Percentiles rank a stretch among this genome's conserved stretches.
These are phyloP conservation scores for Fusarium agapanthi DNA, from an alignment of 2,329 filamentous ascomycete species.

Conservation along the genomic window DNA sequence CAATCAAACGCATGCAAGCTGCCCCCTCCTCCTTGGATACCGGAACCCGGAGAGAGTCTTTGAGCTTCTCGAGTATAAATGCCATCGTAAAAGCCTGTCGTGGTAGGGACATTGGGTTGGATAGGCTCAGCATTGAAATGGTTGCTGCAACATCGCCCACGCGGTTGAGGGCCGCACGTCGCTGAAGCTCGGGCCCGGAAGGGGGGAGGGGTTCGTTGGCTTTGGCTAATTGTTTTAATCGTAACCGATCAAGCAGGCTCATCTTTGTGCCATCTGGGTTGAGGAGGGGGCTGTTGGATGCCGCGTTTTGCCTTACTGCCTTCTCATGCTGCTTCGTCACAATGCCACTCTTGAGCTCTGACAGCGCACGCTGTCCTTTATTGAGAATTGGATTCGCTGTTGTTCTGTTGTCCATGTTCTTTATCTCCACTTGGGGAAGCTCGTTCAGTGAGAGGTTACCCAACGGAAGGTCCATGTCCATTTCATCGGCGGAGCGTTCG, in stretches of 20 bases:
- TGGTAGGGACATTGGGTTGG: conserved; percentile 57
- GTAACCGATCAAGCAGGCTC: conserved; percentile 79
- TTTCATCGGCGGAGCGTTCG: conserved; percentile 34
- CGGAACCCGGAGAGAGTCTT: conserved; percentile 70
- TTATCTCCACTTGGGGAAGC: conserved; percentile 49
- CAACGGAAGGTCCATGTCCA: conserved; percentile 39
- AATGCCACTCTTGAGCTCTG: conserved; percentile 73
- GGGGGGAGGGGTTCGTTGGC: conserved; percentile 65
- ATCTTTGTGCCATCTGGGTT: conserved; percentile 63
- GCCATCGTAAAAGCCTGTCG: conserved; percentile 73
- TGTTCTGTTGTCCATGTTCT: conserved; percentile 41
- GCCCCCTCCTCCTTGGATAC: conserved; percentile 62
- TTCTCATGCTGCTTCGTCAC: conserved; percentile 60
- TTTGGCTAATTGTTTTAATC: conserved; percentile 72
- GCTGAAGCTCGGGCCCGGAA: conserved; percentile 64
- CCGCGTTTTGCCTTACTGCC: conserved; percentile 48
- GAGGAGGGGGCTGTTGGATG: conserved; percentile 44
- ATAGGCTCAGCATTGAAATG: conserved; percentile 70
- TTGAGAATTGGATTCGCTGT: conserved; percentile 66
- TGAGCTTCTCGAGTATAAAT: conserved; percentile 69
- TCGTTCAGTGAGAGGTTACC: conserved; percentile 61
- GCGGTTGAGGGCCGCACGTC: conserved; percentile 71
- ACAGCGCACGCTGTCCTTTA: conserved; percentile 74
- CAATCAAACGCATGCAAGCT: conserved; percentile 60
- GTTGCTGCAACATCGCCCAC: conserved; percentile 74